phyloP scores from a whole-genome alignment of 2,329 filamentous ascomycete species.

The Diaporthe citrichinensis region DNA sequence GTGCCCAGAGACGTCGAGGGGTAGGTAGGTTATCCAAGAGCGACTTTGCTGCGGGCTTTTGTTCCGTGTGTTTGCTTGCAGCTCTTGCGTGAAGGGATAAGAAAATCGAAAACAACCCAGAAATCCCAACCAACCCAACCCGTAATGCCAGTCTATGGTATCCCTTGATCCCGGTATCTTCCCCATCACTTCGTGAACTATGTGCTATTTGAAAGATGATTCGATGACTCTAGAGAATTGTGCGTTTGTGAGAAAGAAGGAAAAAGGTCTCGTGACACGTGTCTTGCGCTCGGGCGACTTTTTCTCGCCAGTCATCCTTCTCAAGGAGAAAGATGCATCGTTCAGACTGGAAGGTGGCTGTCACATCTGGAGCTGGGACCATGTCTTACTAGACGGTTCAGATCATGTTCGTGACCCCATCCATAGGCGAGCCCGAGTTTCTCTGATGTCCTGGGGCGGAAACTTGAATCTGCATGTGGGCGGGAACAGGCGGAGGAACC shows the following conservation, averaged over 20 bases:
- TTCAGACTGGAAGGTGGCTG: neutral
- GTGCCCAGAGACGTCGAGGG: neutral
- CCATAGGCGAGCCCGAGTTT: conserved; percentile 53
- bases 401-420: conserved; percentile 63
- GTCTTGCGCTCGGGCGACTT: neutral
- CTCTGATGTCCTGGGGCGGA: conserved; percentile 46
- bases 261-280: conserved; percentile 10
- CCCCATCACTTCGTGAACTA: conserved; percentile 33
- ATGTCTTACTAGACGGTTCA: conserved; percentile 46
- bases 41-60: neutral
- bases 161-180: conserved; percentile 22
- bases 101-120: conserved; percentile 5
- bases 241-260: conserved; percentile 7
- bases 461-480: conserved; percentile 46
- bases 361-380: neutral
- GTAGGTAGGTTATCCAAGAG: conserved; percentile 11
- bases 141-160: conserved; percentile 32
- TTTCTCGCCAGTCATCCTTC: conserved; percentile 19
- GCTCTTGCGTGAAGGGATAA: conserved; percentile 12
- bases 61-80: neutral
- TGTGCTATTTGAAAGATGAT: conserved; percentile 30
- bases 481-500: conserved; percentile 42
- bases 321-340: neutral
- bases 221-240: conserved; percentile 24
- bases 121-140: conserved; percentile 18